A percentile compares a stretch with the other conserved stretches of the same genome.
These are phyloP conservation scores for Kazachstania bromeliacearum DNA, from an alignment of 805 yeast genomes.

Conservation along the genomic window DNA sequence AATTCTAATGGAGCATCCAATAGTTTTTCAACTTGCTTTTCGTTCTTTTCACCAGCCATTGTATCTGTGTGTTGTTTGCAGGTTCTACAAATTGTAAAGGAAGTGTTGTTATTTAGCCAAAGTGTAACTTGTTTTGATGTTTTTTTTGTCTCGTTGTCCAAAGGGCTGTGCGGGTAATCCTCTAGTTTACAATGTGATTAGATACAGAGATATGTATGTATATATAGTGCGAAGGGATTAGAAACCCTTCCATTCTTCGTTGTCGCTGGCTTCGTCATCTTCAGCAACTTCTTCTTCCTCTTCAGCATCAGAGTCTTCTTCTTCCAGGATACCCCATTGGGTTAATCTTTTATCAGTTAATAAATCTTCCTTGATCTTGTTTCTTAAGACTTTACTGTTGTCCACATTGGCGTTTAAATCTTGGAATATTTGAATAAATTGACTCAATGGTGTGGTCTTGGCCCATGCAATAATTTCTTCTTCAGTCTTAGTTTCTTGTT, in stretches of 20 bases:
- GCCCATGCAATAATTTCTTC: slow-evolving; percentile 27
- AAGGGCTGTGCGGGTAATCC: neutral
- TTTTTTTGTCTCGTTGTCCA: too few relatives aligned
- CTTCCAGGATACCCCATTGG: slow-evolving; percentile 48
- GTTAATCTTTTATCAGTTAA: slow-evolving; percentile 52
- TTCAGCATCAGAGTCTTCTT: slow-evolving; percentile 19
- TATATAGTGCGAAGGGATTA: slow-evolving; percentile 4
- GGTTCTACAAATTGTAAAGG: neutral
- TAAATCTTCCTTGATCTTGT: slow-evolving; percentile 56
- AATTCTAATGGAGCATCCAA: slow-evolving; percentile 86
- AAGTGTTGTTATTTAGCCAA: too few relatives aligned
- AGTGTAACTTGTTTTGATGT: too few relatives aligned
- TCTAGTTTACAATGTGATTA: neutral
- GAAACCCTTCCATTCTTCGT: slow-evolving; percentile 38
- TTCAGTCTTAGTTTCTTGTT: slow-evolving; percentile 12
- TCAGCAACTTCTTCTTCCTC: slow-evolving; percentile 24
- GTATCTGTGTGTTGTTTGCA: neutral
- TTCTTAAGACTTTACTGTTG: slow-evolving; percentile 54
- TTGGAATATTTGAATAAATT: slow-evolving; percentile 52
- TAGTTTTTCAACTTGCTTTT: slow-evolving; percentile 45
- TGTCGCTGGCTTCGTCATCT: slow-evolving; percentile 23
- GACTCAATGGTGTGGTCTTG: slow-evolving; percentile 41
- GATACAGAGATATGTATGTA: neutral
- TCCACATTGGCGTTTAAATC: slow-evolving; percentile 39
- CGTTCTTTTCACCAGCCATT: slow-evolving; percentile 24